Percentiles rank a stretch among this genome's conserved stretches.
Conservation (phyloP, 129 eudicot genomes). For the Lonicera japonica region DNA sequence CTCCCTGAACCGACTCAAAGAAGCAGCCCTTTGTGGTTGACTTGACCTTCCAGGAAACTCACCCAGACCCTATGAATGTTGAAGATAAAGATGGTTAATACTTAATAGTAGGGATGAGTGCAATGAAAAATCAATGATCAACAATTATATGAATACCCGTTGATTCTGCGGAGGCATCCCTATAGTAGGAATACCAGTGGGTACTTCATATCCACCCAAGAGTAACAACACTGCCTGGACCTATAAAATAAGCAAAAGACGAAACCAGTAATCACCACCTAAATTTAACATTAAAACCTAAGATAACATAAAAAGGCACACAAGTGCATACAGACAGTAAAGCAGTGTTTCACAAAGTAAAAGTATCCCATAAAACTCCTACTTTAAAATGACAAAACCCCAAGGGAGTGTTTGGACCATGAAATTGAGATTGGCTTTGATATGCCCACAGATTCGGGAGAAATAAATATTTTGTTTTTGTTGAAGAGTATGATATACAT, state of each 20-base stretch:
- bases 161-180: constrained; percentile 65
- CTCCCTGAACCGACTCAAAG: constrained; percentile 86
- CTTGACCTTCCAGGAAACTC: constrained; percentile 69
- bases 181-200: constrained; percentile 63
- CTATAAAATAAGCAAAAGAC: constrained; percentile 31
- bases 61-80: constrained; percentile 37
- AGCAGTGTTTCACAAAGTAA: too few species aligned
- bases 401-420: too few species aligned
- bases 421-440: too few species aligned
- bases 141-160: constrained; percentile 37
- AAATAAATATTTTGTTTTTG: too few species aligned
- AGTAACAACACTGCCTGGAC: constrained; percentile 92
- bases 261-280: not conserved
- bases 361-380: too few species aligned
- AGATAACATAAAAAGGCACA: too few species aligned
- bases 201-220: constrained; percentile 93
- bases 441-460: too few species aligned
- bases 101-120: constrained; percentile 4
- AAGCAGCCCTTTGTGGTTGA: constrained; percentile 90
- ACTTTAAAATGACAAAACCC: too few species aligned
- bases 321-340: too few species aligned
- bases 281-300: not conserved
- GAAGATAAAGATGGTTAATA: constrained; percentile 6
- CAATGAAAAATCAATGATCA: constrained; percentile 5
- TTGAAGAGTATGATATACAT: too few species aligned